Evolutionary conservation across 495 filamentous ascomycete genomes (phyloP).

Genomic region (Aspergillus cavernicola): DNA sequence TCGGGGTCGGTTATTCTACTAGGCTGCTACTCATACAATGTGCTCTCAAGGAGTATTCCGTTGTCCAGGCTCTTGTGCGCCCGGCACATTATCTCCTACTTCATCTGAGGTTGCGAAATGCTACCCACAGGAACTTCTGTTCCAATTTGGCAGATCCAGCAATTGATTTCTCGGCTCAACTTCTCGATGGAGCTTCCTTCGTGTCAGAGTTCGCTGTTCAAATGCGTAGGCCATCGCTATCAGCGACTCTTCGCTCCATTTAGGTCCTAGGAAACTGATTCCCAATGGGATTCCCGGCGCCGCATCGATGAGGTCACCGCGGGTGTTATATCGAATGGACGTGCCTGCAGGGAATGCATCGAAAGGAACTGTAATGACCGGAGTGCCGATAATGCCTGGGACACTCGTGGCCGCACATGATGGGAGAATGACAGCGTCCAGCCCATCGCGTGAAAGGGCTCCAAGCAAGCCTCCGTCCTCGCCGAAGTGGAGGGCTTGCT

Average conservation of each 20-base stretch:
- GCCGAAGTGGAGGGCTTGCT: conserved; percentile 41
- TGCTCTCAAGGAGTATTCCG: too few species aligned
- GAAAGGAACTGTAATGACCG: conserved; percentile 51
- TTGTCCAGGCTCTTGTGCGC: too few species aligned
- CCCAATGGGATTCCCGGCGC: conserved; percentile 56
- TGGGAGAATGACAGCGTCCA: conserved; percentile 51
- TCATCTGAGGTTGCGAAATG: too few species aligned
- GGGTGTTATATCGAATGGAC: conserved; percentile 31
- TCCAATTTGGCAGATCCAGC: conserved; percentile 26
- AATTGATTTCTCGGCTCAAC: conserved; percentile 47
- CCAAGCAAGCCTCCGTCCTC: conserved; percentile 49
- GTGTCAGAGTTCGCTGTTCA: conserved; percentile 58
- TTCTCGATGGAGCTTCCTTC: conserved; percentile 44
- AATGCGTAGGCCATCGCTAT: conserved; percentile 66
- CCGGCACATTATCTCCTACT: too few species aligned
- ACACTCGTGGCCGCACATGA: conserved; percentile 39
- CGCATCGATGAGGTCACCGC: conserved; percentile 38
- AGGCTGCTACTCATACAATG: too few species aligned
- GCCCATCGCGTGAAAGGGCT: conserved; percentile 39
- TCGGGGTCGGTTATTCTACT: too few species aligned
- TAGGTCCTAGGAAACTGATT: conserved; percentile 53
- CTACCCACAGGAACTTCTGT: too few species aligned
- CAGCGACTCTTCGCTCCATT: conserved; percentile 55
- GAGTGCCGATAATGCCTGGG: conserved; percentile 47
- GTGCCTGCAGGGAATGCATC: conserved; percentile 47